These are phyloP conservation scores for Xerocomus nothofagi DNA, from an alignment of 1,284 basidiomycete genomes.

Conservation along the genomic window DNA sequence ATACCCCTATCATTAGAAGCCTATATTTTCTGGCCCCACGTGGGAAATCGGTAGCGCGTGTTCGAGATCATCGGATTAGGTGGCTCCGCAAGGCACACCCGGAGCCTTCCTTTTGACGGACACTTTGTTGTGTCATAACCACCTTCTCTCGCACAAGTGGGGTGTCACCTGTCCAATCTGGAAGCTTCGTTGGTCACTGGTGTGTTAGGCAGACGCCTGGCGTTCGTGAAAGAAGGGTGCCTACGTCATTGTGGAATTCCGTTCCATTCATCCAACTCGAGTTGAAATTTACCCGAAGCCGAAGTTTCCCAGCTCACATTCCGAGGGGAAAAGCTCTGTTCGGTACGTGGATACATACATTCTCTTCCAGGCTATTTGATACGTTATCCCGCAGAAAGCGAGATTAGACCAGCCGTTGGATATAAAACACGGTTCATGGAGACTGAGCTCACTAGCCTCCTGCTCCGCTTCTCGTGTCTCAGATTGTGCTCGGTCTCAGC, in stretches of 20 bases:
- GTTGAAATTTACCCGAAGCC: background rate
- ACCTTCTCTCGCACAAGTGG: background rate
- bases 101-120: background rate
- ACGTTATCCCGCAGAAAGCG: background rate
- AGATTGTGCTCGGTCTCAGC: background rate
- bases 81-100: background rate
- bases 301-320: background rate
- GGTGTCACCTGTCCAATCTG: background rate
- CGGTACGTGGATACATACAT: background rate
- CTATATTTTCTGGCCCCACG: too few species aligned
- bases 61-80: too few species aligned
- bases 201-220: background rate
- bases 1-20: too few species aligned
- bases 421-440: constrained; percentile 14
- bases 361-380: background rate
- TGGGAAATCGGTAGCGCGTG: too few species aligned
- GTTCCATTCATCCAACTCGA: background rate
- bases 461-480: background rate
- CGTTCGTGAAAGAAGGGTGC: background rate
- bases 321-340: background rate
- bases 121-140: background rate
- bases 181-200: background rate
- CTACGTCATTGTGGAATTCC: background rate
- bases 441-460: background rate
- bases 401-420: background rate